Evolutionary conservation across 2,329 filamentous ascomycete species (phyloP), one percentile per base, ranked within the genome.

Genomic region (Parastagonospora avenae): DNA sequence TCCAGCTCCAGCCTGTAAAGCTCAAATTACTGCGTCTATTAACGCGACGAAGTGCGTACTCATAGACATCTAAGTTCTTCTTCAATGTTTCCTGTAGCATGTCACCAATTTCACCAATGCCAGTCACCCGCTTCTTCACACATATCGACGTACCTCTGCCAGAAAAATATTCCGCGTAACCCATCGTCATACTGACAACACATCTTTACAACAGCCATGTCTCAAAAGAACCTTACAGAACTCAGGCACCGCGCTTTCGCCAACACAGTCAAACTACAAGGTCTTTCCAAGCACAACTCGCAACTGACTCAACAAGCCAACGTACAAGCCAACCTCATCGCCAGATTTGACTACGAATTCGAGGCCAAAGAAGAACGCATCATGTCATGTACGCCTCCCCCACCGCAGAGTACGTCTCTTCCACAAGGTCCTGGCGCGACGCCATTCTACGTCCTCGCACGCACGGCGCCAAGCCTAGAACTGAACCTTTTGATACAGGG

Each of bases 401-500:
- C 2, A 2, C n/a, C 30, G 4, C n/a, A 11, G 4, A 10, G n/a
- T 11, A 32, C 30, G 30, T 8, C n/a, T 32, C 30, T 32, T 4
- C n/a, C 30, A 4, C 30, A n/a, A 11, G 30, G 7, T 4, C 30
- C 30, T 10, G 3, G 10, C 30, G 30, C n/a, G 16, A 46, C 46
- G 31, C 42, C 42, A 6, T 50, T 46, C 42, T 49, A 46, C 35
- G 8, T 50, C 14, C 16, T 41, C 3, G 32, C 42, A 6, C 42
- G 46, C 24, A 30, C 30, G 10, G 47, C 51, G 2, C 11, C 16
- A 24, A 14, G 14, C 6, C 32, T 50, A 10, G 4, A 32, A 6
- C 10, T 54, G 11, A 38, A 36, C 10, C 46, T 50, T 8, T 28
- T 50, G 10, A 36, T 54, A 42, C 51, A 36, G 14, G 46, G 51